A percentile compares a stretch with the other conserved stretches of the same genome.
phyloP scores from a whole-genome alignment of 1,284 basidiomycete genomes.

The Austroboletus novae-zelandiae region DNA sequence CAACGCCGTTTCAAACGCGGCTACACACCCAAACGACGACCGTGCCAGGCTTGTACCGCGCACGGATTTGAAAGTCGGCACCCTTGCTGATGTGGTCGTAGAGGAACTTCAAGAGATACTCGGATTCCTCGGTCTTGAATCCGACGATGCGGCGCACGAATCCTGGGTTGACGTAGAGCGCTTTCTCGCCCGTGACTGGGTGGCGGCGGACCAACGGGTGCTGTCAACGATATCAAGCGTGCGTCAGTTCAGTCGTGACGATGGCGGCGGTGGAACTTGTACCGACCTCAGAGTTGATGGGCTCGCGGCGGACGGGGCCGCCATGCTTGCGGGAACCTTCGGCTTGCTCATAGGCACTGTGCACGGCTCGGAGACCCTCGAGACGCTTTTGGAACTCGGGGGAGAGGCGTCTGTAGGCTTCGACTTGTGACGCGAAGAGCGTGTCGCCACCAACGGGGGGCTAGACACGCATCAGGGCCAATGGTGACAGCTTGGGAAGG shows the following conservation, averaged over 20 bases:
- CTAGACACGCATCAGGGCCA: background rate
- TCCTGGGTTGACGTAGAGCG: slow-evolving; percentile 60
- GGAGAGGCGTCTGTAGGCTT: slow-evolving; percentile 69
- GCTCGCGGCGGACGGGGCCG: slow-evolving; percentile 62
- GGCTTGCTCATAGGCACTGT: slow-evolving; percentile 63
- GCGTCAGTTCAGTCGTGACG: too few species aligned
- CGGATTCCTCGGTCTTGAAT: slow-evolving; percentile 65
- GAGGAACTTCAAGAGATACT: slow-evolving; percentile 60
- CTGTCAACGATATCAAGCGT: slow-evolving; percentile 15
- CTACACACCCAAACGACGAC: slow-evolving; percentile 47
- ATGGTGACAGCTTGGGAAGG: background rate
- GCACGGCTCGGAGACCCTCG: slow-evolving; percentile 60
- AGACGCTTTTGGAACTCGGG: slow-evolving; percentile 64
- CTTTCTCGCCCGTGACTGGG: slow-evolving; percentile 67
- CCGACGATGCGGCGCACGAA: slow-evolving; percentile 68
- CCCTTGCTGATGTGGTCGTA: slow-evolving; percentile 53
- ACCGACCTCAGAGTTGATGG: slow-evolving; percentile 51
- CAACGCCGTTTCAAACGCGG: background rate
- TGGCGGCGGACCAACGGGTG: slow-evolving; percentile 56
- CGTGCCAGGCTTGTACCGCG: slow-evolving; percentile 43
- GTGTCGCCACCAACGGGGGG: slow-evolving; percentile 50
- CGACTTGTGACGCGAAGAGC: slow-evolving; percentile 57
- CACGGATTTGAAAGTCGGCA: slow-evolving; percentile 46
- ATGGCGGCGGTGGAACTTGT: too few species aligned
- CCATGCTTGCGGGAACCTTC: slow-evolving; percentile 48